phyloP scores from a whole-genome alignment of 371 early-diverging fungal genomes.

The Rhizopus delemar region DNA sequence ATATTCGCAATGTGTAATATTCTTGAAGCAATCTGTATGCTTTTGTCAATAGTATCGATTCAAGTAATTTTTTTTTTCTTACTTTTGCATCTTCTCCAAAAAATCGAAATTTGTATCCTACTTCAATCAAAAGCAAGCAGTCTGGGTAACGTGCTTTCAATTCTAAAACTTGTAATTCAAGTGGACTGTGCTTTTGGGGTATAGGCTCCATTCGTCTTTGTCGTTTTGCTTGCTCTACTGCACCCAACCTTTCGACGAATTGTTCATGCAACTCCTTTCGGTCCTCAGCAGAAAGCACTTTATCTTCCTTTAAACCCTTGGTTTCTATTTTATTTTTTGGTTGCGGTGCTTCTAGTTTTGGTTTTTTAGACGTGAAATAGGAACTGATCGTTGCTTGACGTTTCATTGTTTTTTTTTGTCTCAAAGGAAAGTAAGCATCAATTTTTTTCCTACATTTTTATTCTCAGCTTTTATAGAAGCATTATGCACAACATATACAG shows the following conservation, averaged over 20 bases:
- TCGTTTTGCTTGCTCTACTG: conserved; percentile 22
- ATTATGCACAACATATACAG: no score
- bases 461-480: no score
- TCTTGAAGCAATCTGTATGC: conserved; percentile 59
- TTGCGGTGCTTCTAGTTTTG: neutral
- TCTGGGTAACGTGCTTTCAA: conserved; percentile 71
- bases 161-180: conserved; percentile 79
- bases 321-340: neutral
- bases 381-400: conserved; percentile 32
- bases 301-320: neutral
- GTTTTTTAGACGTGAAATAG: conserved; percentile 19
- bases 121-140: conserved; percentile 79
- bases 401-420: conserved; percentile 18
- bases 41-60: neutral
- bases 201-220: conserved; percentile 9
- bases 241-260: conserved; percentile 33
- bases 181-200: conserved; percentile 65
- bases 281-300: neutral
- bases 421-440: no score
- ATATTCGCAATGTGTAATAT: conserved; percentile 78
- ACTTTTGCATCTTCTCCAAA: conserved; percentile 77
- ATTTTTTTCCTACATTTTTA: no score
- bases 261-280: conserved; percentile 8
- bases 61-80: conserved; percentile 17
- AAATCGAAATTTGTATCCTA: conserved; percentile 87